Percentiles rank a stretch among this genome's conserved stretches.
Conservation (phyloP, 345 rosid genomes). For the Anacardium occidentale region DNA sequence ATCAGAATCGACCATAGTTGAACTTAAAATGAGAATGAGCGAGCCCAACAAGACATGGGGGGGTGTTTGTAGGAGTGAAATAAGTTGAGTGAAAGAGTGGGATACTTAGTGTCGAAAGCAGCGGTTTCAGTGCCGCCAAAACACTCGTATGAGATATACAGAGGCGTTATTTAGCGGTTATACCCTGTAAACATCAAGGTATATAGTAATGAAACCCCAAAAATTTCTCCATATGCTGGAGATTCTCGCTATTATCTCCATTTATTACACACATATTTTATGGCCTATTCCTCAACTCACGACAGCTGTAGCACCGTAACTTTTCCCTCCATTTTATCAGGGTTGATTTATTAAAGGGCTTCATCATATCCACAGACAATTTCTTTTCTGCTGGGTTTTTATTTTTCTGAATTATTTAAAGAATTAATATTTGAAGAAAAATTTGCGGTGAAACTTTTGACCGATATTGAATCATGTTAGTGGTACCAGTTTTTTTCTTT, state of each 20-base stretch:
- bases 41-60: constrained; percentile 23
- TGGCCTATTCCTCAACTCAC: constrained; percentile 6
- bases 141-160: constrained; percentile 47
- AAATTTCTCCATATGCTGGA: constrained; percentile 4
- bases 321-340: constrained; percentile 6
- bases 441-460: too few relatives aligned
- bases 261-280: neutral
- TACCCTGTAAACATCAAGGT: neutral
- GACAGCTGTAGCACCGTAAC: constrained; percentile 7
- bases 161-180: constrained; percentile 57
- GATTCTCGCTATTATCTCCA: neutral
- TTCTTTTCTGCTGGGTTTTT: too few relatives aligned
- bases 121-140: constrained; percentile 92
- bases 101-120: constrained; percentile 8
- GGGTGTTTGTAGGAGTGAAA: constrained; percentile 20
- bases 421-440: too few relatives aligned
- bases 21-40: constrained; percentile 10
- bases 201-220: neutral
- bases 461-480: too few relatives aligned
- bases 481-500: neutral
- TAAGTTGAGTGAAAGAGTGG: constrained; percentile 7
- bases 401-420: too few relatives aligned
- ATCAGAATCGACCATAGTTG: constrained; percentile 37
- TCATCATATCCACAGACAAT: neutral
- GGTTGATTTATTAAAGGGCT: neutral